Percentiles rank a stretch among this genome's conserved stretches.
Evolutionary conservation across 768 basidiomycete genomes (phyloP).

Genomic region (Rhodotorula paludigena): DNA sequence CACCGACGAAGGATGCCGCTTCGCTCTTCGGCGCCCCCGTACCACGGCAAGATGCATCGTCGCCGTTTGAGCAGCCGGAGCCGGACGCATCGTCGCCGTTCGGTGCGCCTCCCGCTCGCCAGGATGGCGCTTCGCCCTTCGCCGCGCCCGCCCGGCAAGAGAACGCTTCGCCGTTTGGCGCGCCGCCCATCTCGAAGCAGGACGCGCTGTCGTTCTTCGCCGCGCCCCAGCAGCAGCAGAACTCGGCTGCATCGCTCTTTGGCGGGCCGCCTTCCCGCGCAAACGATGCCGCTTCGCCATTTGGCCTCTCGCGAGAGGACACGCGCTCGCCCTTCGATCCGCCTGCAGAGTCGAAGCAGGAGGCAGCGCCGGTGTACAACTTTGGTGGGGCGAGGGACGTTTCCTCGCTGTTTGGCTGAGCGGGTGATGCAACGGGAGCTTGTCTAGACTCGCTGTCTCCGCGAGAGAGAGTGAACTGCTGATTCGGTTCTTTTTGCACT

Average conservation of each 20-base stretch:
- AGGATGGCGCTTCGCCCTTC: background rate
- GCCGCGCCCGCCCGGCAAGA: background rate
- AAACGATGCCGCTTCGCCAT: too few relatives aligned
- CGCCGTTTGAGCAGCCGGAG: background rate
- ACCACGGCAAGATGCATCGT: background rate
- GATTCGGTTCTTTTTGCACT: too few relatives aligned
- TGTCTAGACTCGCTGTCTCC: too few relatives aligned
- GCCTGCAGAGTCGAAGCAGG: background rate
- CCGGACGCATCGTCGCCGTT: background rate
- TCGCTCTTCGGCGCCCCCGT: background rate
- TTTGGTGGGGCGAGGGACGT: background rate
- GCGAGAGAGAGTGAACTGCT: too few relatives aligned
- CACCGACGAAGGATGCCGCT: background rate
- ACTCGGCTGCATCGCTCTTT: background rate
- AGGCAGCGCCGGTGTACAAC: background rate
- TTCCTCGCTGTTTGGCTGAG: background rate
- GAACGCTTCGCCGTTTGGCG: background rate
- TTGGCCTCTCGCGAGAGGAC: background rate
- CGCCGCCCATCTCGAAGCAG: background rate
- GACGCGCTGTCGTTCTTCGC: background rate
- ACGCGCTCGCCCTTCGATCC: background rate
- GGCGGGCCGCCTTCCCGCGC: too few relatives aligned
- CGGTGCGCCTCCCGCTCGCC: background rate
- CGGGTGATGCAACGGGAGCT: background rate
- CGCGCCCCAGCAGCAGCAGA: background rate